phyloP scores from a whole-genome alignment of 164 flowering plant genomes.

The Annona squamosa region DNA sequence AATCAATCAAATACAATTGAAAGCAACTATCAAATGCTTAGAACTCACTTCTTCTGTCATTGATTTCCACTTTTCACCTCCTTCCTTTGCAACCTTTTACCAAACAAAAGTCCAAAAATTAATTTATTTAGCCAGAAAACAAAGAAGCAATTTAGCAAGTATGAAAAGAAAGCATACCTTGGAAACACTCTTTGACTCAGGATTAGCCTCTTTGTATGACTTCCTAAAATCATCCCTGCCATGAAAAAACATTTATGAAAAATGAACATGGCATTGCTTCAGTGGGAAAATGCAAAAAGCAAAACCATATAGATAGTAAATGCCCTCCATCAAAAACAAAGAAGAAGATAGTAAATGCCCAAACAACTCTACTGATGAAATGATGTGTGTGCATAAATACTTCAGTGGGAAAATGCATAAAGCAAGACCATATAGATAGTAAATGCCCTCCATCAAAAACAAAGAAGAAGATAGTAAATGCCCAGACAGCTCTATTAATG shows the following conservation, averaged over 20 bases:
- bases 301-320: no score
- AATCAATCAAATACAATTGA: not conserved
- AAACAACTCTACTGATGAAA: no score
- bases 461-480: no score
- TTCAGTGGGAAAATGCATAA: not conserved
- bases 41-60: constrained; percentile 62
- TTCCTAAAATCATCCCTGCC: constrained; percentile 82
- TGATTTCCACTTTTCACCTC: constrained; percentile 77
- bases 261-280: not conserved
- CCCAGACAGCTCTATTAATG: no score
- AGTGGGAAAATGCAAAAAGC: not conserved
- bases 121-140: not conserved
- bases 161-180: constrained; percentile 27
- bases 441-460: no score
- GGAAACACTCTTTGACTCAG: constrained; percentile 48
- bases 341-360: no score
- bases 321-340: no score
- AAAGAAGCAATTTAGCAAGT: not conserved
- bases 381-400: no score
- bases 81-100: constrained; percentile 67
- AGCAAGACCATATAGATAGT: no score
- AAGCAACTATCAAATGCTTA: not conserved
- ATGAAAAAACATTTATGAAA: not conserved
- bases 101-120: no score
- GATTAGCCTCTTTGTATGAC: constrained; percentile 53